A percentile compares a stretch with the other conserved stretches of the same genome.
Conservation (phyloP, 257 asterid genomes). For the Capsicum rhomboideum region DNA sequence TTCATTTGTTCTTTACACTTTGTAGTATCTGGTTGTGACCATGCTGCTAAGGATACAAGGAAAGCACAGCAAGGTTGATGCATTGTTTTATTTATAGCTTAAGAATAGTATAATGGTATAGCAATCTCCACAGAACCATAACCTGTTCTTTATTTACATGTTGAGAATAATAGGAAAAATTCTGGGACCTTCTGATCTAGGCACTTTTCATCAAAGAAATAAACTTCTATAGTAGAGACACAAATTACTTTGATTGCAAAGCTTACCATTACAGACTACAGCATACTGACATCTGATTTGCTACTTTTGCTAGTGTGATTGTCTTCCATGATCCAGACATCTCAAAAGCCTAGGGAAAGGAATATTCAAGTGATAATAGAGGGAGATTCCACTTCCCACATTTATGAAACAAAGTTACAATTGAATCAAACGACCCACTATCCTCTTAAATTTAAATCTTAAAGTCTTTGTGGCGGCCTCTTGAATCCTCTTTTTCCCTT, state of each 20-base stretch:
- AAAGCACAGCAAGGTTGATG: not conserved
- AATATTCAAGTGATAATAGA: not conserved
- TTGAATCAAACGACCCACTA: not conserved
- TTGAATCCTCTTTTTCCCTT: not conserved
- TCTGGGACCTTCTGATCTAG: not conserved
- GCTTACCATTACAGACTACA: not conserved
- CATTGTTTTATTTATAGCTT: not conserved
- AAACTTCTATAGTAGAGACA: not conserved
- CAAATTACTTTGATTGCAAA: not conserved
- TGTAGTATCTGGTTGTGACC: not conserved
- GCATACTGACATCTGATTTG: not conserved
- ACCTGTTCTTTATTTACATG: not conserved
- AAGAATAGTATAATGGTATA: not conserved
- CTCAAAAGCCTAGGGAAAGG: not conserved
- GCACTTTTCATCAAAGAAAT: not conserved
- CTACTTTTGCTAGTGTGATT: not conserved
- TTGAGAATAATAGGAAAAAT: not conserved
- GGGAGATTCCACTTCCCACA: not conserved
- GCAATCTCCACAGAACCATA: not conserved
- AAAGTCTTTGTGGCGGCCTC: not conserved
- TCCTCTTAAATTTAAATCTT: not conserved
- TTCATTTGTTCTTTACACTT: not conserved
- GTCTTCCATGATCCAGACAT: not conserved
- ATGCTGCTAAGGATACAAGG: not conserved
- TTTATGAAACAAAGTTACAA: not conserved